Evolutionary conservation across 331 rosid genomes (phyloP).

Genomic region (Pyracantha coccinea): DNA sequence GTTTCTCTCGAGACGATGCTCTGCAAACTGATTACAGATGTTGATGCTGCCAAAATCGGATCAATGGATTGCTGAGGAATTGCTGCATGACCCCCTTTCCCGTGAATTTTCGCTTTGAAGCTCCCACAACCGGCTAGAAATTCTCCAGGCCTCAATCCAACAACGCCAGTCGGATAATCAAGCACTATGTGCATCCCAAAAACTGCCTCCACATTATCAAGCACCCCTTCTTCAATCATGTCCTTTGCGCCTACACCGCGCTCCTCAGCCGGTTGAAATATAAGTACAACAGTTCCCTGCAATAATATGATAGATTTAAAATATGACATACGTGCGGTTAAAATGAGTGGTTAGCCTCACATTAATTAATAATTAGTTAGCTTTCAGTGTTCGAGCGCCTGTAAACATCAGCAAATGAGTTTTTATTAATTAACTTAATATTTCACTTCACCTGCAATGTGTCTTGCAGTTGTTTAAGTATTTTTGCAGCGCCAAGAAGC

Average conservation of each 20-base stretch:
- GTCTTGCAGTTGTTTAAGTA: slow-evolving; percentile 36
- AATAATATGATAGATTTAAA: neutral
- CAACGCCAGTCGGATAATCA: slow-evolving; percentile 31
- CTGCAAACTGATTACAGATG: slow-evolving; percentile 53
- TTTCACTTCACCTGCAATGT: slow-evolving; percentile 23
- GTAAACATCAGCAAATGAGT: neutral
- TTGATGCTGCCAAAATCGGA: slow-evolving; percentile 54
- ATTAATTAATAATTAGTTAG: too few relatives aligned
- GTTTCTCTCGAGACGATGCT: slow-evolving; percentile 53
- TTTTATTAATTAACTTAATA: too few relatives aligned
- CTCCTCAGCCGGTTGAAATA: slow-evolving; percentile 69
- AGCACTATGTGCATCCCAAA: slow-evolving; percentile 42
- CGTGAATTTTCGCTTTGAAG: slow-evolving; percentile 61
- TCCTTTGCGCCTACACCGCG: slow-evolving; percentile 50
- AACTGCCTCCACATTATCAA: slow-evolving; percentile 50
- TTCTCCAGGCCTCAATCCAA: slow-evolving; percentile 47
- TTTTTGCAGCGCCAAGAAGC: slow-evolving; percentile 86
- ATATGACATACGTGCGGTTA: too few relatives aligned
- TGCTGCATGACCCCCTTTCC: slow-evolving; percentile 61
- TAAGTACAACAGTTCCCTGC: slow-evolving; percentile 52
- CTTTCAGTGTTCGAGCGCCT: neutral
- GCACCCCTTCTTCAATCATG: slow-evolving; percentile 52
- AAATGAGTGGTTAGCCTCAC: neutral
- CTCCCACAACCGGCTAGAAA: slow-evolving; percentile 74
- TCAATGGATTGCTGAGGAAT: slow-evolving; percentile 50